Evolutionary conservation across 129 eudicot genomes (phyloP).

Genomic region (Centella asiatica): DNA sequence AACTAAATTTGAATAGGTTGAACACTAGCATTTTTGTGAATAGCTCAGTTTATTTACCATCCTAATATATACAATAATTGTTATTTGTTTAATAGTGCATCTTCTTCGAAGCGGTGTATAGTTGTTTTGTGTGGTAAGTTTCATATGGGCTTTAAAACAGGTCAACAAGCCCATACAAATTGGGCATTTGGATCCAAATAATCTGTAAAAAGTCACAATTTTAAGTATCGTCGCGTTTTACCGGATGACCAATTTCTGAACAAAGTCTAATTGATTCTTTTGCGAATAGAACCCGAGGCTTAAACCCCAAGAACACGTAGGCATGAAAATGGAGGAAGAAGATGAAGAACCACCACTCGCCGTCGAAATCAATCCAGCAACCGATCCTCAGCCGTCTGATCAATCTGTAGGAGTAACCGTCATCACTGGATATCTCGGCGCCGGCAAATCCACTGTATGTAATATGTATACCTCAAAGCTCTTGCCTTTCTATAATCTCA

Average conservation of each 20-base stretch:
- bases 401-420: slow-evolving; percentile 86
- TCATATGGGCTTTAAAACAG: background rate
- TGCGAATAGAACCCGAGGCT: too few species aligned
- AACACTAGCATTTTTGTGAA: too few species aligned
- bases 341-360: slow-evolving; percentile 81
- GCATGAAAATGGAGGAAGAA: slow-evolving; percentile 63
- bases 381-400: slow-evolving; percentile 16
- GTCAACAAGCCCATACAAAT: background rate
- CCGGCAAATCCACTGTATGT: slow-evolving; percentile 89
- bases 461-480: background rate
- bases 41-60: too few species aligned
- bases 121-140: background rate
- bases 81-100: background rate
- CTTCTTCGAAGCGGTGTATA: too few species aligned
- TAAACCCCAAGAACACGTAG: background rate
- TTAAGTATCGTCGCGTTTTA: background rate
- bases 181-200: too few species aligned
- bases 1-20: too few species aligned
- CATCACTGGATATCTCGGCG: slow-evolving; percentile 96
- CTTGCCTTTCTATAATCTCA: background rate
- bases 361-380: slow-evolving; percentile 43
- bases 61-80: too few species aligned
- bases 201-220: too few species aligned
- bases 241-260: too few species aligned
- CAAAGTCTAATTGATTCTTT: too few species aligned